Evolutionary conservation across 139 green algal species (phyloP).

Genomic region (Picochlorum sp.): DNA sequence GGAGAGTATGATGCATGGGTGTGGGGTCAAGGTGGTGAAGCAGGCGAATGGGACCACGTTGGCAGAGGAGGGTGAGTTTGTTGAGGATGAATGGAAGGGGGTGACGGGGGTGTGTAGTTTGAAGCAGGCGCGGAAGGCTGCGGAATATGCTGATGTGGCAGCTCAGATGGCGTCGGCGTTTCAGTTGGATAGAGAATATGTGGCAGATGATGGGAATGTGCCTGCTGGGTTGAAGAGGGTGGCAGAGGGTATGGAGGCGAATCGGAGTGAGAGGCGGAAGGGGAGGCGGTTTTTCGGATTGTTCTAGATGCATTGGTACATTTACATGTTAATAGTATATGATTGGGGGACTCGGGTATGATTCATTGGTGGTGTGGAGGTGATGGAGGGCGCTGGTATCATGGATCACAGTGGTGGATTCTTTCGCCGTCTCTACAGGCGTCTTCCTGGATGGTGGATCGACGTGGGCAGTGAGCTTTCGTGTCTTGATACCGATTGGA

Average conservation of each 20-base stretch:
- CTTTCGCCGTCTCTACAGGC: not conserved
- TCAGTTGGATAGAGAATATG: slow-evolving; percentile 12
- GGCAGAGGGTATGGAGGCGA: too few species aligned
- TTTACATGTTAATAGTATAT: too few species aligned
- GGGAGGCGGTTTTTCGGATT: too few species aligned
- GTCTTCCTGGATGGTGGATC: not conserved
- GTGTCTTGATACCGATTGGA: slow-evolving; percentile 8
- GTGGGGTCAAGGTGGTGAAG: slow-evolving; percentile 45
- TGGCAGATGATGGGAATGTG: too few species aligned
- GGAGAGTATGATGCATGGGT: slow-evolving; percentile 56
- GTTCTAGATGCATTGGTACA: too few species aligned
- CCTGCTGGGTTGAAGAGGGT: too few species aligned
- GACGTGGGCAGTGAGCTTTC: slow-evolving; percentile 45
- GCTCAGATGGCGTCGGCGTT: slow-evolving; percentile 42
- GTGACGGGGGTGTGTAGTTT: slow-evolving; percentile 36
- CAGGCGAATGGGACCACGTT: slow-evolving; percentile 24
- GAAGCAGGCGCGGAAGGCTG: slow-evolving; percentile 32
- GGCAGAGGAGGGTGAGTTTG: slow-evolving; percentile 51
- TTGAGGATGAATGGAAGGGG: slow-evolving; percentile 45
- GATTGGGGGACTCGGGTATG: too few species aligned
- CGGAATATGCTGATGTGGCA: slow-evolving; percentile 52
- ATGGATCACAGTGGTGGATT: not conserved
- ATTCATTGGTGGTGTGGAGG: not conserved
- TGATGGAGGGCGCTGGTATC: not conserved
- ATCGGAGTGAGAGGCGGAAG: too few species aligned